A percentile compares a stretch with the other conserved stretches of the same genome.
These are phyloP conservation scores for Zasmidium cellare DNA, from an alignment of 2,329 filamentous ascomycete species.

Conservation along the genomic window DNA sequence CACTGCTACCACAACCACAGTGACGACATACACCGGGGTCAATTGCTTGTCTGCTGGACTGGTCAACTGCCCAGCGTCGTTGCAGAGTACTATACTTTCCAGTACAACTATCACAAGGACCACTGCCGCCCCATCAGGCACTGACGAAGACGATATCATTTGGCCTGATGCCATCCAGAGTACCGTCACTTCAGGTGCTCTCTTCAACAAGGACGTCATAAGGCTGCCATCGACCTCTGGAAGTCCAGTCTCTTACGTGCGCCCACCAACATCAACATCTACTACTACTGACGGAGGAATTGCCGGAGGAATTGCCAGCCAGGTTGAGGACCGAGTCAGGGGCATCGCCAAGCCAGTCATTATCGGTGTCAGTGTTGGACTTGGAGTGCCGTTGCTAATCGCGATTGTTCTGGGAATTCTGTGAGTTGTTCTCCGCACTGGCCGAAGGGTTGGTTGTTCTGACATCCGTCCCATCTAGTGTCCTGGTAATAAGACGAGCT, in stretches of 20 bases:
- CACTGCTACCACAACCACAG: constrained; percentile 40
- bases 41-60: constrained; percentile 46
- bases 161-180: neutral
- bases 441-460: too few species aligned
- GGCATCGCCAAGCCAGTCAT: neutral
- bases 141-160: neutral
- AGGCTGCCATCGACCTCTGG: neutral
- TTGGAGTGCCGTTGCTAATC: neutral
- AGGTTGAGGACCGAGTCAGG: too few species aligned
- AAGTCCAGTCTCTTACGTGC: neutral
- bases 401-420: neutral
- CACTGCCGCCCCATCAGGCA: constrained; percentile 29
- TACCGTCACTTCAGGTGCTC: neutral
- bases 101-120: constrained; percentile 41
- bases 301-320: neutral
- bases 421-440: too few species aligned
- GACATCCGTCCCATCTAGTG: too few species aligned
- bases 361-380: neutral
- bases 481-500: too few species aligned
- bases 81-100: constrained; percentile 47
- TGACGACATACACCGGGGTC: constrained; percentile 42
- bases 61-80: constrained; percentile 52
- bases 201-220: neutral
- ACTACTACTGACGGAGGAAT: neutral
- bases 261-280: neutral